Evolutionary conservation across 768 basidiomycete species (phyloP).

Genomic region (Chiua virens): DNA sequence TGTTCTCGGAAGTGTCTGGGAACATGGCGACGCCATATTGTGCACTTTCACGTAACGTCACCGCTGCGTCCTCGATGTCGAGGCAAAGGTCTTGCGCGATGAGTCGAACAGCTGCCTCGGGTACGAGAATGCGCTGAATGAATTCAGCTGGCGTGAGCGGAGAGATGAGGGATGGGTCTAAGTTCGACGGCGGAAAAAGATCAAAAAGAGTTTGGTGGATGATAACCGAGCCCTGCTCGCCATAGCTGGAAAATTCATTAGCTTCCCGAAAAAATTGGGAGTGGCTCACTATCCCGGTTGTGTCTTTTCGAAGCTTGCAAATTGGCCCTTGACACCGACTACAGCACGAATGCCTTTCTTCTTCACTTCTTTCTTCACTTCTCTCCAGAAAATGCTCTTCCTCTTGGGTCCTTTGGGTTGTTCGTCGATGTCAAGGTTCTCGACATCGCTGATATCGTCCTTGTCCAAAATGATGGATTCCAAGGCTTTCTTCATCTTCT

Average conservation of each 20-base stretch:
- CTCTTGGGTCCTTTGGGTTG: slow-evolving; percentile 30
- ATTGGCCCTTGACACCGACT: slow-evolving; percentile 71
- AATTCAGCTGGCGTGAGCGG: slow-evolving; percentile 79
- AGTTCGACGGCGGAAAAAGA: slow-evolving; percentile 64
- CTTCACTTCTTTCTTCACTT: slow-evolving; percentile 61
- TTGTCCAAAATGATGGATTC: slow-evolving; percentile 52
- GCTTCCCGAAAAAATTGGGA: background rate
- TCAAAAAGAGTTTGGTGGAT: slow-evolving; percentile 76
- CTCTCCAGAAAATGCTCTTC: slow-evolving; percentile 66
- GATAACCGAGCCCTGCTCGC: slow-evolving; percentile 79
- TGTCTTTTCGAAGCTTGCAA: slow-evolving; percentile 73
- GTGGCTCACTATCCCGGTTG: slow-evolving; percentile 86
- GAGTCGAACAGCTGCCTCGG: slow-evolving; percentile 80
- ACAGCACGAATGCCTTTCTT: slow-evolving; percentile 64
- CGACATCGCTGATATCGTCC: slow-evolving; percentile 24
- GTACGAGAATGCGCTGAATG: slow-evolving; percentile 82
- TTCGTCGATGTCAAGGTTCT: slow-evolving; percentile 10
- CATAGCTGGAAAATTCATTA: slow-evolving; percentile 56
- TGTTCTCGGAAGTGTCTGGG: slow-evolving; percentile 44
- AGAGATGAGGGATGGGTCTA: slow-evolving; percentile 51
- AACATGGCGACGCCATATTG: slow-evolving; percentile 87
- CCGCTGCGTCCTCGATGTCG: slow-evolving; percentile 47
- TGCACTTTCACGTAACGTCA: slow-evolving; percentile 70
- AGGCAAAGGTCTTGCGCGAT: slow-evolving; percentile 73
- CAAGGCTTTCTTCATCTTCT: slow-evolving; percentile 47